Base-by-base conservation (phyloP, 257 asterid genomes). In the Ilex aquifolium region DNA sequence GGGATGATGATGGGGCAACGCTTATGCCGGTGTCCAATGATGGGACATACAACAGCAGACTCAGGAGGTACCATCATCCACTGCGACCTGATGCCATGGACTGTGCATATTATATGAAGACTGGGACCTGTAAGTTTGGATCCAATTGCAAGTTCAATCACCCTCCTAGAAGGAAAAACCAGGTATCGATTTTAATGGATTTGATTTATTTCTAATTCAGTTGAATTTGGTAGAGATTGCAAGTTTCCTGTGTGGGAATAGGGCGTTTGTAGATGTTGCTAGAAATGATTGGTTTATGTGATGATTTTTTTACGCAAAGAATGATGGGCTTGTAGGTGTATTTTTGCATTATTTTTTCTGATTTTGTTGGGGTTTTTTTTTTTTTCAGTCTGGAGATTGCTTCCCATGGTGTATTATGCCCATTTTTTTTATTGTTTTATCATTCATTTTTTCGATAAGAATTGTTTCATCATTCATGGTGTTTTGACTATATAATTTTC, bases 131-230 rank as follows among this genome's bases (percentile, higher is more conserved):
- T 74, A 93, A 93, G 80, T 93, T 80, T 69, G 99, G 96, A 29
- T 50, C 74, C 40, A 68, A 72, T 75, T 93, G 99, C 94, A 90
- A 87, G 87, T 93, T 85, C 69, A 93, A 87, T 76, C 99, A 93
- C 56, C 96, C 97, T 50, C 83, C 92, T 4, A 67, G 76, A 73
- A 79, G 84, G 69, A 86, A 72, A 61, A 68, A 60, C 57, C 96
- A 82, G 97, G 99, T 92, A 51, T 32, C 63, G 51, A 10, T 51
- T 21, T 21, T 21, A 21, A 21, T 21, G 27, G 27, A 21, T 21
- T 21, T 21, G 27, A 21, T 21, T 21, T 21, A 21, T 21, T 57
- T 59, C 49, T 27, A 16, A n/a, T 49, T 52, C 57, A 21, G 27
- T 21, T 7, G 27, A 4, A 15, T 54, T 30, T 46, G 39, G 15